A percentile compares a stretch with the other conserved stretches of the same genome.
Conservation (phyloP, 2,329 filamentous ascomycete species). For the Didymosphaeria variabile region DNA sequence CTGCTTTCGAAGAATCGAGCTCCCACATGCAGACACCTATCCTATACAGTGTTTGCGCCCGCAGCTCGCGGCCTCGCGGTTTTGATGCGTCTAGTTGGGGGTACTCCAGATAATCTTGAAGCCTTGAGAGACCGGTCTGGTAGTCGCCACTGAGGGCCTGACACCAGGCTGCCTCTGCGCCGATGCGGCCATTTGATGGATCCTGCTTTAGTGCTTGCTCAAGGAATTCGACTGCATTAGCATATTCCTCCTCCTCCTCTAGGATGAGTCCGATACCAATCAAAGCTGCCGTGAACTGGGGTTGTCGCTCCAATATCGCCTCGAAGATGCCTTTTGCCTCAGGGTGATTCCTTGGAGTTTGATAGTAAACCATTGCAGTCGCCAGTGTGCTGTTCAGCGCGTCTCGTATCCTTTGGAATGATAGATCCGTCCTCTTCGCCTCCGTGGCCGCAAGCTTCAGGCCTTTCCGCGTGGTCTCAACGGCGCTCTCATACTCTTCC, state of each 20-base stretch:
- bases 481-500: conserved; percentile 84
- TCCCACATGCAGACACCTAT: conserved; percentile 90
- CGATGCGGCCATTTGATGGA: conserved; percentile 77
- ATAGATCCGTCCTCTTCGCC: conserved; percentile 71
- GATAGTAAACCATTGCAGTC: conserved; percentile 89
- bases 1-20: conserved; percentile 74
- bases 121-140: conserved; percentile 69
- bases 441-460: conserved; percentile 68
- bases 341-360: conserved; percentile 86
- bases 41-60: conserved; percentile 85
- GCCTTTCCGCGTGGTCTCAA: conserved; percentile 81
- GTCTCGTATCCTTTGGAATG: conserved; percentile 72
- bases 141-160: conserved; percentile 84
- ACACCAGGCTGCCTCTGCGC: conserved; percentile 91
- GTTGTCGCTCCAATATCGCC: conserved; percentile 77
- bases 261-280: conserved; percentile 91
- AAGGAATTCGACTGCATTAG: conserved; percentile 82
- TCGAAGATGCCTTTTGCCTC: conserved; percentile 91
- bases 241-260: conserved; percentile 91
- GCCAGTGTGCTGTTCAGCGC: conserved; percentile 79
- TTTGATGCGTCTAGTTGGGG: conserved; percentile 69
- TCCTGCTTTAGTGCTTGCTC: conserved; percentile 78
- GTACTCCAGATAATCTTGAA: conserved; percentile 72
- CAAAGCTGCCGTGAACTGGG: conserved; percentile 79
- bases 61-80: conserved; percentile 71